phyloP scores from a whole-genome alignment of 306 rosid genomes.

The Trifolium fragiferum region DNA sequence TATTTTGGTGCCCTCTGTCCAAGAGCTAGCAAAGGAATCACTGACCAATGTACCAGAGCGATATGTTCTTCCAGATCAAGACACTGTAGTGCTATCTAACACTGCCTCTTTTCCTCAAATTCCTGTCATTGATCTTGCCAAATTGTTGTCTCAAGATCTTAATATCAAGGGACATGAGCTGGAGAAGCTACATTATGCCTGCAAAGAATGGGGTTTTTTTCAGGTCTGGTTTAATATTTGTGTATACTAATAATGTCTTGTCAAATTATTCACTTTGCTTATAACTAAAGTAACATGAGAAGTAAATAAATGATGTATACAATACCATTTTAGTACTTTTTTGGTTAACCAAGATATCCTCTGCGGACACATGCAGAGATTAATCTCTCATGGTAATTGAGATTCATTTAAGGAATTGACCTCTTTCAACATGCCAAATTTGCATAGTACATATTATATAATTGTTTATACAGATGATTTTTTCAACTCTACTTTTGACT shows the following conservation, averaged over 20 bases:
- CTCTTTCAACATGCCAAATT: too few species aligned
- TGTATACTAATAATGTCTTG: too few species aligned
- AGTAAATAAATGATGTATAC: too few species aligned
- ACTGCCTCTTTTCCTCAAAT: conserved; percentile 34
- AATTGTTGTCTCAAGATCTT: conserved; percentile 37
- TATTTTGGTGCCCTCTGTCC: conserved; percentile 19
- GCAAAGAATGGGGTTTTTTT: conserved; percentile 64
- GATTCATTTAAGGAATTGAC: background rate
- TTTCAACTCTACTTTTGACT: conserved; percentile 1
- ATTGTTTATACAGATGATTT: background rate
- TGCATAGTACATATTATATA: background rate
- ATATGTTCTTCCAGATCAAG: conserved; percentile 24
- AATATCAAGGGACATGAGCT: conserved; percentile 34
- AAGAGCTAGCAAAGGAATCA: conserved; percentile 21
- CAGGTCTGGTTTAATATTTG: conserved; percentile 33
- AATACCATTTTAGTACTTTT: too few species aligned
- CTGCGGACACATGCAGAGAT: too few species aligned
- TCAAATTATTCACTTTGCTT: too few species aligned
- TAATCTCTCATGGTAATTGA: background rate
- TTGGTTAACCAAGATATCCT: too few species aligned
- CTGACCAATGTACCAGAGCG: conserved; percentile 11
- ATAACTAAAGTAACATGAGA: too few species aligned
- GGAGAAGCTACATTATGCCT: conserved; percentile 45
- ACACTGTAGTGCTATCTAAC: background rate
- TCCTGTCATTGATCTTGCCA: conserved; percentile 47